Evolutionary conservation across 345 rosid genomes (phyloP).

Genomic region (Citrus medica): DNA sequence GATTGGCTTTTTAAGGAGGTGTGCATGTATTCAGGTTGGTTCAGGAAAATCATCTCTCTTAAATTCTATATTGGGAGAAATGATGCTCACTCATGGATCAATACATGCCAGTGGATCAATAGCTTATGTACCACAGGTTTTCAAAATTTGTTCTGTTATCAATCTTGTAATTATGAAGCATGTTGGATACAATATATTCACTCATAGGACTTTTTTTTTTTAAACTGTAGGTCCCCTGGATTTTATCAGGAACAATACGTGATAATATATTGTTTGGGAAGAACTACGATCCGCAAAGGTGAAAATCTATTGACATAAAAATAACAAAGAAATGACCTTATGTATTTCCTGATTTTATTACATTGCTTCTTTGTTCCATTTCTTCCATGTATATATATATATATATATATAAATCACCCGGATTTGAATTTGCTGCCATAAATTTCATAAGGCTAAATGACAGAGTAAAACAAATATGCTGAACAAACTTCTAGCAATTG

Average conservation of each 20-base stretch:
- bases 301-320: background rate
- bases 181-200: slow-evolving; percentile 14
- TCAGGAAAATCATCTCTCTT: slow-evolving; percentile 93
- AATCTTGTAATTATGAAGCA: slow-evolving; percentile 9
- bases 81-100: slow-evolving; percentile 59
- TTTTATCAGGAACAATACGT: slow-evolving; percentile 80
- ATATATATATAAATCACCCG: too few relatives aligned
- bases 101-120: slow-evolving; percentile 50
- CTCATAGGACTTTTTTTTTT: slow-evolving; percentile 12
- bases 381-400: background rate
- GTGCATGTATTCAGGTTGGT: slow-evolving; percentile 63
- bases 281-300: slow-evolving; percentile 67
- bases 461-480: too few relatives aligned
- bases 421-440: too few relatives aligned
- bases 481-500: too few relatives aligned
- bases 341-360: background rate
- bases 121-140: slow-evolving; percentile 92
- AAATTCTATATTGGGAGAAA: slow-evolving; percentile 70
- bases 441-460: too few relatives aligned
- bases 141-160: slow-evolving; percentile 8
- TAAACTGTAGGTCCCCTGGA: slow-evolving; percentile 77
- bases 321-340: background rate
- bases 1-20: background rate
- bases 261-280: slow-evolving; percentile 74
- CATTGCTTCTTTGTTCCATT: background rate